A percentile compares a stretch with the other conserved stretches of the same genome.
These are phyloP conservation scores for Breviolum minutum DNA, from an alignment of 73 alveolate genomes.

Conservation along the genomic window DNA sequence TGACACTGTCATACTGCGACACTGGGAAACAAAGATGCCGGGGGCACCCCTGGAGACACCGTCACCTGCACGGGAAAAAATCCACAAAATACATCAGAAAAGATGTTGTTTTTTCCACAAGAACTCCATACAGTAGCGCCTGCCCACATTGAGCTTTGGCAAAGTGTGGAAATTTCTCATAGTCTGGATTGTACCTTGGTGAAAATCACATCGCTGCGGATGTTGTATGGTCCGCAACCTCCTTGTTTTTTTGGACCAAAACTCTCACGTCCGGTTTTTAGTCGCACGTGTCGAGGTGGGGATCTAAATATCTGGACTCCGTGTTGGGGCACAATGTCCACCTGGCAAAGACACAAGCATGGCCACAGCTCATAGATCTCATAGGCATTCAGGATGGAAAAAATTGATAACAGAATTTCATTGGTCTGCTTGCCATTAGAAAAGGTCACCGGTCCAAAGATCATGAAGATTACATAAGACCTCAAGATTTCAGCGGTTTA, in stretches of 20 bases:
- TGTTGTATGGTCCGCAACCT: background rate
- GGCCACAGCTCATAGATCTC: too few relatives aligned
- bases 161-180: conserved; percentile 45
- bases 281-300: conserved; percentile 74
- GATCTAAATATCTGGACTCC: conserved; percentile 38
- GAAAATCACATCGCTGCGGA: background rate
- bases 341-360: background rate
- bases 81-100: too few relatives aligned
- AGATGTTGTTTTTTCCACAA: too few relatives aligned
- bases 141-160: conserved; percentile 86
- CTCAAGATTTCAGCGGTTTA: background rate
- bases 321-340: conserved; percentile 91
- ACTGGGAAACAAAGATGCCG: background rate
- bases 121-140: background rate
- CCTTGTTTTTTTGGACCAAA: background rate
- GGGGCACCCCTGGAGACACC: conserved; percentile 79
- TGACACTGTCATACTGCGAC: background rate
- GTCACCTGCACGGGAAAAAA: conserved; percentile 9
- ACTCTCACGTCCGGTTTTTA: too few relatives aligned
- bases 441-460: too few relatives aligned
- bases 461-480: too few relatives aligned
- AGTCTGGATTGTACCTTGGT: conserved; percentile 81
- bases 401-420: too few relatives aligned
- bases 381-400: too few relatives aligned
- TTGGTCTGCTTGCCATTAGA: too few relatives aligned